Evolutionary conservation across 1,284 basidiomycete species (phyloP).

Genomic region (Neonothopanus nambi): DNA sequence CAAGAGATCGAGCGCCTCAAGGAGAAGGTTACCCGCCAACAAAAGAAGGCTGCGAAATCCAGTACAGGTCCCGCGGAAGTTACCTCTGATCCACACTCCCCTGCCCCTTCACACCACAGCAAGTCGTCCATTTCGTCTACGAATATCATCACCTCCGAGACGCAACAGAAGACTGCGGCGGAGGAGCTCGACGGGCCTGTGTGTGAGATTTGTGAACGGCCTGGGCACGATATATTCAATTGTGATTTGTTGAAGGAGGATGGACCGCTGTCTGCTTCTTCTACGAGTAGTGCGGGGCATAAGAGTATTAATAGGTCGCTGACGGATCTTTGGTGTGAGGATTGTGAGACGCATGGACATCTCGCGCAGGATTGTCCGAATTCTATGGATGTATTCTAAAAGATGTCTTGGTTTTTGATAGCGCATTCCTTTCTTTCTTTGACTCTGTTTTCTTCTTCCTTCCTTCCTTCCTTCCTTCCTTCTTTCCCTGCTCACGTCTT

Average conservation of each 20-base stretch:
- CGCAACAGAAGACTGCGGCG: conserved; percentile 18
- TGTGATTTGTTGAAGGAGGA: conserved; percentile 62
- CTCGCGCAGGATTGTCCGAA: conserved; percentile 71
- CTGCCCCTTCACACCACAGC: background rate
- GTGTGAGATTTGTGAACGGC: conserved; percentile 83
- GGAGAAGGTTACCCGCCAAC: conserved; percentile 56
- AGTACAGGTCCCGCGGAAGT: conserved; percentile 39
- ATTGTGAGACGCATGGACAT: conserved; percentile 78
- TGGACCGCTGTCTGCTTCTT: conserved; percentile 6
- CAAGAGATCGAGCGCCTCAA: conserved; percentile 78
- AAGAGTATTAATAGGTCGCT: conserved; percentile 11
- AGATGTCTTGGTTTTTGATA: no score
- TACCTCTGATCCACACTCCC: background rate
- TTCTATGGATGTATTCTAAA: conserved; percentile 76
- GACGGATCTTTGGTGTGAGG: conserved; percentile 62
- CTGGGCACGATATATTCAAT: conserved; percentile 81
- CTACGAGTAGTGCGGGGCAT: conserved; percentile 1
- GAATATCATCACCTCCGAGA: conserved; percentile 19
- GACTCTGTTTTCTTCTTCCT: no score
- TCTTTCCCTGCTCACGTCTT: no score
- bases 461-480: no score
- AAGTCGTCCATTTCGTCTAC: conserved; percentile 22
- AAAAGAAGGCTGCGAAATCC: conserved; percentile 61
- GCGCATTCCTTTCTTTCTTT: no score
- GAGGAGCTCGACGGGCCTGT: conserved; percentile 38